Evolutionary conservation across 1,284 basidiomycete genomes (phyloP), one percentile per base, ranked within the genome.

Genomic region (Rhodotorula glutinis): DNA sequence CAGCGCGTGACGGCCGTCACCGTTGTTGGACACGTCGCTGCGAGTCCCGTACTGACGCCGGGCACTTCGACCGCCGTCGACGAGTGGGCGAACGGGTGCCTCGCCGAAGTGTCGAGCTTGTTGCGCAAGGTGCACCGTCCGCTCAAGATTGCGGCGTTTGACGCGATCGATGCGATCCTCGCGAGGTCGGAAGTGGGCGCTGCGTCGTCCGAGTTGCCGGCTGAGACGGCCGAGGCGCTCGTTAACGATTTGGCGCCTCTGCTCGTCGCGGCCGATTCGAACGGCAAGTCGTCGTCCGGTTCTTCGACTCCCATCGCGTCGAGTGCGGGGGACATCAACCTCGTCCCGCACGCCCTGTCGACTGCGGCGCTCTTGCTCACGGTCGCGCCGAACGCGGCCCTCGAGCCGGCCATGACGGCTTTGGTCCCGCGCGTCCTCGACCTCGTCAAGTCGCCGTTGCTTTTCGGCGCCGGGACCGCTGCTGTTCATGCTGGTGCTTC

Each of bases 111-210:
- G 23, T 84, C 92, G 67, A 82, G 83, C 1, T 80, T 96, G 30
- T 79, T 98, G 66, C 87, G 86, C 78, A 90, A 89, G 79, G 89
- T 87, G 70, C 90, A 91, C 62, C 84, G 90, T 38, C 79, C 84
- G 16, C 87, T 91, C 25, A 92, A 92, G 77, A 84, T 85, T 38
- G 90, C 91, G 52, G 82, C 90, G 1, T 94, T 98, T 78, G 83
- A 82, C 47, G 89, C 89, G 63, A 80, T 98, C 66, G 86, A 89
- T 62, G 85, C 86, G 21, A 81, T 94, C 49, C 78, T 95, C 47
- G 83, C 82, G 70, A 90, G 89, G 75, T 27, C 53, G n/a, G 75
- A 79, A 3, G 83, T 93, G 17, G 88, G 90, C 1, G 47, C n/a
- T 21, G 49, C 14, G 25, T 23, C 27, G 4, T 8, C 27, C 16